These are phyloP conservation scores for Mycogone perniciosa DNA, from an alignment of 2,329 filamentous ascomycete genomes.

Conservation along the genomic window DNA sequence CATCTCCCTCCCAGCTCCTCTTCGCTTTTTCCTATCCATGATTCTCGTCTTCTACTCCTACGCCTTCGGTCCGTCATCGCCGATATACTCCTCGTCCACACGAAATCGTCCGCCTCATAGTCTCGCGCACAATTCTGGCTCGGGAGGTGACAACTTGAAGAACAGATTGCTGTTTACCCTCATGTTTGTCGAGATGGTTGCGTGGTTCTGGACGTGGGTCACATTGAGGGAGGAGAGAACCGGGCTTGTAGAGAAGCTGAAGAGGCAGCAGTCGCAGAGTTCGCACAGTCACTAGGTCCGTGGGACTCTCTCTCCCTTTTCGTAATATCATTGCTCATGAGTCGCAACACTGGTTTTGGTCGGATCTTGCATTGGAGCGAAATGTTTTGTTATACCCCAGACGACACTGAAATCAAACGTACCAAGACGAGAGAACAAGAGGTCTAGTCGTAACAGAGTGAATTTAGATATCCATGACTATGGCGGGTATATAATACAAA, in stretches of 20 bases:
- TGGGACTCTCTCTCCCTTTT: background rate
- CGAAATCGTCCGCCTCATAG: slow-evolving; percentile 21
- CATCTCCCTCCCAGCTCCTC: slow-evolving; percentile 39
- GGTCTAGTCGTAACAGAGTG: background rate
- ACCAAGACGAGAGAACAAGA: too few relatives aligned
- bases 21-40: slow-evolving; percentile 61
- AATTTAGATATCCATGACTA: slow-evolving; percentile 10
- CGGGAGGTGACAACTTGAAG: slow-evolving; percentile 63
- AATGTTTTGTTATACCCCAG: too few relatives aligned
- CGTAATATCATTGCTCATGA: too few relatives aligned
- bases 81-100: slow-evolving; percentile 27
- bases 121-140: slow-evolving; percentile 34
- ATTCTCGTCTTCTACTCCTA: slow-evolving; percentile 58
- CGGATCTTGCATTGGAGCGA: too few relatives aligned
- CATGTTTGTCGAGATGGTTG: slow-evolving; percentile 73
- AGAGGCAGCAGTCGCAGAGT: slow-evolving; percentile 17
- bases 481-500: slow-evolving; percentile 10
- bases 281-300: background rate
- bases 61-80: slow-evolving; percentile 47
- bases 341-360: too few relatives aligned
- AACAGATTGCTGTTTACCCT: slow-evolving; percentile 82
- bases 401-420: too few relatives aligned
- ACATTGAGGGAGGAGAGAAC: slow-evolving; percentile 60
- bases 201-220: slow-evolving; percentile 82
- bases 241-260: slow-evolving; percentile 35